These are phyloP conservation scores for Luzula sylvatica DNA, from an alignment of 176 grass and related monocot species.

Conservation along the genomic window DNA sequence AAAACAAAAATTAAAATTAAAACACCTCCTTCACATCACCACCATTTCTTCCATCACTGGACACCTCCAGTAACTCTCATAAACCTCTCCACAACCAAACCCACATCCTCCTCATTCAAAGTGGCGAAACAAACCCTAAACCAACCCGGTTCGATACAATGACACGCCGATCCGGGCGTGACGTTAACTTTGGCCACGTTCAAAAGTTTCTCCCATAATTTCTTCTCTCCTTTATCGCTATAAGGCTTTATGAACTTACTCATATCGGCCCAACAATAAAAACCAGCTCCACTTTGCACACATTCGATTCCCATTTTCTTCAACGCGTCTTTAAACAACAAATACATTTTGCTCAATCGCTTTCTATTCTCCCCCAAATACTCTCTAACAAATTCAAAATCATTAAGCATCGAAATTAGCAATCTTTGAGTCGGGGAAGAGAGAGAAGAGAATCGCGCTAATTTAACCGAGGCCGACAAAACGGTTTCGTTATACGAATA, in stretches of 20 bases:
- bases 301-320: constrained; percentile 71
- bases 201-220: constrained; percentile 71
- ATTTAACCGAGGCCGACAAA: constrained; percentile 37
- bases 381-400: constrained; percentile 55
- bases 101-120: constrained; percentile 65
- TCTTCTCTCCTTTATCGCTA: constrained; percentile 76
- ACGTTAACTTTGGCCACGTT: constrained; percentile 73
- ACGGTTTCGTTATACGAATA: constrained; percentile 76
- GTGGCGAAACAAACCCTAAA: constrained; percentile 83
- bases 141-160: constrained; percentile 97
- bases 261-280: constrained; percentile 98
- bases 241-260: constrained; percentile 72
- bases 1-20: too few species aligned
- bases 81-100: constrained; percentile 66
- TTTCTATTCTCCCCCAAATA: constrained; percentile 52
- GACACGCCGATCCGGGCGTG: constrained; percentile 83
- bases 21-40: too few species aligned
- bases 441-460: constrained; percentile 87
- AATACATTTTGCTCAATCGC: constrained; percentile 41
- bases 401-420: constrained; percentile 76
- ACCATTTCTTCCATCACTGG: too few species aligned
- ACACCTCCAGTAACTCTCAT: constrained; percentile 42
- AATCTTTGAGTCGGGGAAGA: constrained; percentile 53
- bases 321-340: constrained; percentile 48
- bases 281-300: constrained; percentile 67